Base-by-base conservation (phyloP, 129 eudicot genomes). In the Helianthus tuberosus region DNA sequence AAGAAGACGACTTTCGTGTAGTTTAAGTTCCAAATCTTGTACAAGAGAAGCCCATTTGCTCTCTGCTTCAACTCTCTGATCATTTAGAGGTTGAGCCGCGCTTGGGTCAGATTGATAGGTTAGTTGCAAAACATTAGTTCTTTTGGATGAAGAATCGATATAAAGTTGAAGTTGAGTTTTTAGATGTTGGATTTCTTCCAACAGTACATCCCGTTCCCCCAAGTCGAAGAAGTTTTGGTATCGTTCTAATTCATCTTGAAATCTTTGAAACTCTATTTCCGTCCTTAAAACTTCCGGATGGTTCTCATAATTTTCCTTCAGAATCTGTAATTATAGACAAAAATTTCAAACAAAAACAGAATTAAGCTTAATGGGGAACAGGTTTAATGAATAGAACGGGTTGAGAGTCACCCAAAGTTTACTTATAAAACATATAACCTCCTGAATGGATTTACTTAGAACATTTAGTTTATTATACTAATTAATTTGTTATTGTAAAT, bases 161-260 rank as follows among this genome's bases (percentile, higher is more conserved):
- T 91, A 94, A 75, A 71, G 78, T 27, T 90, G 96, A 35, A 94
- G 91, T 64, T 94, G 99, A 80, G 58, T 76, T 71, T 87, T 83
- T 64, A 94, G 78, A 80, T 94, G 91, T 76, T 88, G 97, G 67
- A 94, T 85, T 77, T 94, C 99, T 80, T 94, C 99, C 78, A 88
- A 59, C 67, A 94, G 62, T 13, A 94, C 84, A 68, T 94, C 99
- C 78, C 87, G 85, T 83, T 94, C 99, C 36, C 36, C 97, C 89
- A 94, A 69, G 72, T 95, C 97, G 67, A 87, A 89, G 84, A 95
- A 95, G 80, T 85, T 95, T 32, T 81, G 86, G 50, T 89, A 87
- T 39, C 84, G 86, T 68, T 89, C 97, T 51, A 95, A 57, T 71
- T 95, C 99, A 78, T 95, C 94, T 83, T 86, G 91, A 74, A 83